Evolutionary conservation across 106 monocot genomes (phyloP).

Genomic region (Gastrodia elata): DNA sequence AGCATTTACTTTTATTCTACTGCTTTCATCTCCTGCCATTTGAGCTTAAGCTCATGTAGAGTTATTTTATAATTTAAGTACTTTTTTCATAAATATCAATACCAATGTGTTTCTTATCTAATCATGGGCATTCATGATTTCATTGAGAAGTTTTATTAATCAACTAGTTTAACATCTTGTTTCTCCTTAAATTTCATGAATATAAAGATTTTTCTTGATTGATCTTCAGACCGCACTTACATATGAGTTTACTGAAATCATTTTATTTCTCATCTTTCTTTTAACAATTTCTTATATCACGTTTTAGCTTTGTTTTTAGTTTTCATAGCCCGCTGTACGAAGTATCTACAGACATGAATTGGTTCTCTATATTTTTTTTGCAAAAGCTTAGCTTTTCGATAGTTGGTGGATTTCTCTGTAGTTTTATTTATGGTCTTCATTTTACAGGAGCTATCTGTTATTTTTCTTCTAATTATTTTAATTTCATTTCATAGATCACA

Average conservation of each 20-base stretch:
- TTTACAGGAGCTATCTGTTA: not conserved
- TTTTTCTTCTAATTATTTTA: not conserved
- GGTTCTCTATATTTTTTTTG: not conserved
- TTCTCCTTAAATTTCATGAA: not conserved
- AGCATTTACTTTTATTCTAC: no score
- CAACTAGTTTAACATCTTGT: not conserved
- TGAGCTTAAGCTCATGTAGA: no score
- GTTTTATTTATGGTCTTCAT: not conserved
- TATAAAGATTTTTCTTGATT: not conserved
- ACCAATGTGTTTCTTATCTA: not conserved
- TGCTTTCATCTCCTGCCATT: no score
- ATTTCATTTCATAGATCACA: conserved; percentile 45
- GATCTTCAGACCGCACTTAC: not conserved
- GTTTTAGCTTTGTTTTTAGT: not conserved
- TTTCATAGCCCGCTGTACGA: not conserved
- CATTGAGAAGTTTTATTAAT: not conserved
- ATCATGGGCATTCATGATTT: not conserved
- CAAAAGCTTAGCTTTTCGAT: not conserved
- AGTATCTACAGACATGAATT: not conserved
- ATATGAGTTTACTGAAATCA: not conserved
- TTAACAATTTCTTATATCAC: not conserved
- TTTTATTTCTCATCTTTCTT: not conserved
- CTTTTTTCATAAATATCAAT: not conserved
- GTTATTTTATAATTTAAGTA: not conserved
- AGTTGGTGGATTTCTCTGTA: not conserved